A percentile compares a stretch with the other conserved stretches of the same genome.
phyloP scores from a whole-genome alignment of 192 early-diverging fungal species.

The Radiomyces spectabilis region DNA sequence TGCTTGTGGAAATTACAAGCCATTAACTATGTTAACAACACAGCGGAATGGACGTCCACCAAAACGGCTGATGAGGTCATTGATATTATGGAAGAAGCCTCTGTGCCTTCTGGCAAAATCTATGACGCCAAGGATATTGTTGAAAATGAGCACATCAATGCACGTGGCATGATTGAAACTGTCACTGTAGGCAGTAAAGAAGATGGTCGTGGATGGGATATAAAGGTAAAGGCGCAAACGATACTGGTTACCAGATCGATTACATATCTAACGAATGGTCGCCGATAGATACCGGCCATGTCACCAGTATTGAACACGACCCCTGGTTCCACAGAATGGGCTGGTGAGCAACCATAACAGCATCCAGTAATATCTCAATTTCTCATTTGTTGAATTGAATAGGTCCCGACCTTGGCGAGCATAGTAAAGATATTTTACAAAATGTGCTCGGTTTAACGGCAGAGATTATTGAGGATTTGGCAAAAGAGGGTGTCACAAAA shows the following conservation, averaged over 20 bases:
- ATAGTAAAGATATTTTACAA: constrained; percentile 29
- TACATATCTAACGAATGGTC: not conserved
- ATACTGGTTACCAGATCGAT: not conserved
- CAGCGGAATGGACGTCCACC: constrained; percentile 29
- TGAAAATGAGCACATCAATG: constrained; percentile 37
- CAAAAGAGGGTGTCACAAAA: constrained; percentile 15
- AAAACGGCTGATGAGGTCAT: constrained; percentile 27
- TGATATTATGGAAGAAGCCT: constrained; percentile 22
- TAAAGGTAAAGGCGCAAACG: constrained; percentile 22
- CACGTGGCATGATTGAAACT: constrained; percentile 34
- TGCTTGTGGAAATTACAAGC: not conserved
- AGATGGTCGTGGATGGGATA: constrained; percentile 29
- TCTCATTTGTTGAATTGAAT: not conserved
- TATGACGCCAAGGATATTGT: constrained; percentile 41
- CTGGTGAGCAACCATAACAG: constrained; percentile 14
- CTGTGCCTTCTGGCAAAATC: constrained; percentile 40
- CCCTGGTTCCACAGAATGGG: constrained; percentile 42
- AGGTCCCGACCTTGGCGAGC: constrained; percentile 39
- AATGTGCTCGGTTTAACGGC: constrained; percentile 20
- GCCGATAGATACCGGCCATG: constrained; percentile 29
- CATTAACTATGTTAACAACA: too few relatives aligned
- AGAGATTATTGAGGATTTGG: constrained; percentile 21
- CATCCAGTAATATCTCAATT: not conserved
- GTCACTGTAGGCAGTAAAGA: constrained; percentile 26
- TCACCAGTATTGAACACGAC: constrained; percentile 30